Conservation (phyloP, 768 basidiomycete species). For the Xerocomus spinulosus region DNA sequence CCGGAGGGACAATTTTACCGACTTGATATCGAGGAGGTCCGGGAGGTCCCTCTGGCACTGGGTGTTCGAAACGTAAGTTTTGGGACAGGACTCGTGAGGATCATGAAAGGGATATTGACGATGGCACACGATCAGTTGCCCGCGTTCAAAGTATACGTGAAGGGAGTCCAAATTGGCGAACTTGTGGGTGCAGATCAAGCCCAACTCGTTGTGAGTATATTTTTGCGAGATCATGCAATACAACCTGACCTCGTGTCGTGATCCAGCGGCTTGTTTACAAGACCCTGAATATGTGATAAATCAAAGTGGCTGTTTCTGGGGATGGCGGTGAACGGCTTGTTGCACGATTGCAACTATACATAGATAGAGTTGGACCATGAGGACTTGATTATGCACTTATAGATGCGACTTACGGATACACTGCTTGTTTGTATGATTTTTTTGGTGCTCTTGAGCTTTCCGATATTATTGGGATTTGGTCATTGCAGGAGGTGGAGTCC, state of each 20-base stretch:
- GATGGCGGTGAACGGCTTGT: constrained; percentile 6
- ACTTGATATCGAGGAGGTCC: constrained; percentile 28
- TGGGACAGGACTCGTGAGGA: constrained; percentile 6
- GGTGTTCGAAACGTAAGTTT: constrained; percentile 22
- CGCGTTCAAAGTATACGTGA: constrained; percentile 29
- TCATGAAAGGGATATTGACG: constrained; percentile 14
- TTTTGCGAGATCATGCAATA: constrained; percentile 2
- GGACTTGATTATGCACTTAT: constrained; percentile 6
- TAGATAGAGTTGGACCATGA: constrained; percentile 15
- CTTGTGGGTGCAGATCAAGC: constrained; percentile 25
- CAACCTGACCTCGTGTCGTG: constrained; percentile 18
- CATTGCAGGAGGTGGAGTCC: not conserved
- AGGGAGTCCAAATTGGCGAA: constrained; percentile 28
- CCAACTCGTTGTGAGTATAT: constrained; percentile 22
- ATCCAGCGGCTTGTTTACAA: constrained; percentile 27
- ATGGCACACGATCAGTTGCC: constrained; percentile 20
- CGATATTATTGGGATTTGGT: constrained; percentile 1
- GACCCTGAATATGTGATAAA: constrained; percentile 25
- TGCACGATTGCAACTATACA: constrained; percentile 15
- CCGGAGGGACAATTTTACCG: constrained; percentile 27
- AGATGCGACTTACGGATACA: constrained; percentile 17
- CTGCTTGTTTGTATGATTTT: constrained; percentile 1
- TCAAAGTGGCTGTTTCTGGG: not conserved
- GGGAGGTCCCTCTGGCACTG: constrained; percentile 21
- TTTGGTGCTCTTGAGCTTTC: constrained; percentile 3